Conservation (phyloP, 495 filamentous ascomycete genomes). For the Penicillium tannophilum region DNA sequence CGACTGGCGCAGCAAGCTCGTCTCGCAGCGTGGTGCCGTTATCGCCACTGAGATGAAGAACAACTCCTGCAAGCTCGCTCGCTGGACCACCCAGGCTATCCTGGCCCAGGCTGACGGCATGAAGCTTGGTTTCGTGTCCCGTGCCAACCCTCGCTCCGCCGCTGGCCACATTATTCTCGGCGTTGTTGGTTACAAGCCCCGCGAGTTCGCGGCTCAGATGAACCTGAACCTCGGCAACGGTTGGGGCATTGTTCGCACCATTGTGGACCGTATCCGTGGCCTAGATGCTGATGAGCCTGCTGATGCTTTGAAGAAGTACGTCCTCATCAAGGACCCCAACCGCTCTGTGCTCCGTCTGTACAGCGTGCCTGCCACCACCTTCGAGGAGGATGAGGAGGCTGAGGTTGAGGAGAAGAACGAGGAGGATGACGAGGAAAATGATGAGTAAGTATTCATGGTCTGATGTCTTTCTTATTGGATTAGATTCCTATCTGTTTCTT, state of each 20-base stretch:
- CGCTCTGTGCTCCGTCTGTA: slow-evolving; percentile 91
- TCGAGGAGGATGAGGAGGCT: slow-evolving; percentile 73
- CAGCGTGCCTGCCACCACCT: slow-evolving; percentile 81
- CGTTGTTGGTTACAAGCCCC: slow-evolving; percentile 94
- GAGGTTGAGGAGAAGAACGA: slow-evolving; percentile 50
- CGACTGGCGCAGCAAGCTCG: slow-evolving; percentile 94
- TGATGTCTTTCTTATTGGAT: slow-evolving; percentile 16
- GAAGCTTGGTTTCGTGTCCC: slow-evolving; percentile 99
- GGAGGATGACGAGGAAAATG: slow-evolving; percentile 47
- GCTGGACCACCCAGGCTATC: slow-evolving; percentile 96
- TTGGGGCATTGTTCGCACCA: slow-evolving; percentile 98
- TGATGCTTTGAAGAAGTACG: slow-evolving; percentile 64
- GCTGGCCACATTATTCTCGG: slow-evolving; percentile 93
- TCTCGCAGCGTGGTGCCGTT: slow-evolving; percentile 89
- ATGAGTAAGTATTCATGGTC: slow-evolving; percentile 37
- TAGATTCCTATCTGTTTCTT: slow-evolving; percentile 16
- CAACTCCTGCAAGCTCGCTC: slow-evolving; percentile 95
- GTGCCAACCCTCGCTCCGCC: slow-evolving; percentile 83
- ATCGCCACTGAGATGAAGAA: slow-evolving; percentile 99
- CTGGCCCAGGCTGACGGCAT: slow-evolving; percentile 93
- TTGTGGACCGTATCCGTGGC: slow-evolving; percentile 77
- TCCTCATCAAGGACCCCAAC: slow-evolving; percentile 87
- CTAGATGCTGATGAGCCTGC: slow-evolving; percentile 71
- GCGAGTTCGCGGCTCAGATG: slow-evolving; percentile 97
- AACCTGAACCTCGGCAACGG: slow-evolving; percentile 94